Base-by-base conservation (phyloP, 306 rosid genomes). In the Rosa rugosa region DNA sequence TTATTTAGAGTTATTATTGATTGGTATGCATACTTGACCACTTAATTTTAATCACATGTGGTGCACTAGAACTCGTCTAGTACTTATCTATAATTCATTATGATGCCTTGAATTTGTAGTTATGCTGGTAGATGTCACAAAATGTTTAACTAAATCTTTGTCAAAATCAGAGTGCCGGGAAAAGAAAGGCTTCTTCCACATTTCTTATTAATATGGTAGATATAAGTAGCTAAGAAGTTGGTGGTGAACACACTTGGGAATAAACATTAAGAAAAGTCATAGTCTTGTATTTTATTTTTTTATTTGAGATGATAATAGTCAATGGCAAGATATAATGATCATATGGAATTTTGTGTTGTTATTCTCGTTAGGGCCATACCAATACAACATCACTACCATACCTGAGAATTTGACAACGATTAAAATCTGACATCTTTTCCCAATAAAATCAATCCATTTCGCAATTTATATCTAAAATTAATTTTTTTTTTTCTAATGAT, bases 151-250 rank as follows among this genome's bases (percentile, higher is more conserved):
- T 49, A 65, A 17, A 56, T 18, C 8, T 60, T 36, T 14, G 77
- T 71, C 69, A 73, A 71, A 78, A 47, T 16, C 22, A 36, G 38
- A 46, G 70, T n/a, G 40, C 72, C 82, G 64, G 82, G 53, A 12
- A 36, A 6, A 38, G 72, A 25, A 70, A 14, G 81, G 49, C 41
- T 44, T 71, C 31, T 71, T 71, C 31, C 53, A 36, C 27, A 45
- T 36, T 22, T 12, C 8, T 75, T 4, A 31, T 36, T 6, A 36
- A 22, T 51, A n/a, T 5, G 20, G 70, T 9, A 23, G 64, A 22
- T 6, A 49, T 59, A 79, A 45, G 71, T 34, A 20, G 49, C 12
- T 31, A 41, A 16, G 41, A 40, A 50, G 70, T 45, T 45, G 40
- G 77, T 54, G 69, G 45, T 64, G 22, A 64, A 66, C 69, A 69